These are phyloP conservation scores for Skeletonema marinoi DNA, from an alignment of 108 stramenopile genomes.

Conservation along the genomic window DNA sequence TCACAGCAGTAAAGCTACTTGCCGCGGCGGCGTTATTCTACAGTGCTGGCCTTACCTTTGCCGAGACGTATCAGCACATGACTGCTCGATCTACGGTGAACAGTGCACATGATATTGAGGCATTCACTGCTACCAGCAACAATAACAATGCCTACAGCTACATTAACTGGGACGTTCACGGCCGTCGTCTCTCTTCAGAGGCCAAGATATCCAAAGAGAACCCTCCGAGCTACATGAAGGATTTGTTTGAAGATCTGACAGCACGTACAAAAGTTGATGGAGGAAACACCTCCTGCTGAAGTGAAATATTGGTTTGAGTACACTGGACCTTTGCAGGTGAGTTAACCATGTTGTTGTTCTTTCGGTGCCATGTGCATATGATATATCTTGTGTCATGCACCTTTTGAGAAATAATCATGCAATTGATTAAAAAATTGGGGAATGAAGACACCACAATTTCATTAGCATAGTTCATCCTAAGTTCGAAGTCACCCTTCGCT, in stretches of 20 bases:
- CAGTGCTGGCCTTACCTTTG: conserved; percentile 39
- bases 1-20: conserved; percentile 33
- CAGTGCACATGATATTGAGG: background rate
- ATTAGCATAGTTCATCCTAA: background rate
- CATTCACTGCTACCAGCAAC: conserved; percentile 15
- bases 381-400: background rate
- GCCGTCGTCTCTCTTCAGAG: conserved; percentile 17
- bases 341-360: conserved; percentile 4
- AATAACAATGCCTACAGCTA: conserved; percentile 19
- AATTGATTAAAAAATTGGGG: conserved; percentile 4
- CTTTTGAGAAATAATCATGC: too few relatives aligned
- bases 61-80: conserved; percentile 26
- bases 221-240: conserved; percentile 73
- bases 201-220: conserved; percentile 24
- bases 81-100: background rate
- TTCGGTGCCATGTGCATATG: background rate
- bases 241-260: conserved; percentile 66
- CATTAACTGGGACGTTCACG: background rate
- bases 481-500: conserved; percentile 15
- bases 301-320: conserved; percentile 94
- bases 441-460: conserved; percentile 1
- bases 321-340: conserved; percentile 85
- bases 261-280: conserved; percentile 81
- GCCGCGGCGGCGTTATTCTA: conserved; percentile 46
- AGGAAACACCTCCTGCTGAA: conserved; percentile 85